These are phyloP conservation scores for Zea luxurians DNA, from an alignment of 176 grass and related monocot genomes.

Conservation along the genomic window DNA sequence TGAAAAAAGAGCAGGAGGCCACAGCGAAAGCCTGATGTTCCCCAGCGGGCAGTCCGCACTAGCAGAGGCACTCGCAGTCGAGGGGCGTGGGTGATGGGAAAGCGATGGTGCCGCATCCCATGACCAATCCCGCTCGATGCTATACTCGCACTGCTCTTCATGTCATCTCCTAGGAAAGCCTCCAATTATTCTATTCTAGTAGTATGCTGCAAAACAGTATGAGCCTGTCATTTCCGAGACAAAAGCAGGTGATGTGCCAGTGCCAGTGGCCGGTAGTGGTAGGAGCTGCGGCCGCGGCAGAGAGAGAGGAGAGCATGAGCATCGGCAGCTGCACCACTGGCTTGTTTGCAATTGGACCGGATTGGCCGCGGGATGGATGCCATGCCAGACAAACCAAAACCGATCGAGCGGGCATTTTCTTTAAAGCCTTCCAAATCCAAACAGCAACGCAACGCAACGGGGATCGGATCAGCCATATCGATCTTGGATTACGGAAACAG, in stretches of 20 bases:
- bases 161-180: constrained; percentile 87
- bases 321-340: neutral
- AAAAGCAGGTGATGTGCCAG: constrained; percentile 57
- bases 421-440: constrained; percentile 38
- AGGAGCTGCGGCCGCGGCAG: constrained; percentile 9
- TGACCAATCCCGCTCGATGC: constrained; percentile 41
- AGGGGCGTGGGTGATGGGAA: constrained; percentile 39
- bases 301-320: neutral
- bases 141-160: constrained; percentile 24
- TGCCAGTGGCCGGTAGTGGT: constrained; percentile 18
- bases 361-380: constrained; percentile 16
- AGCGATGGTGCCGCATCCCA: constrained; percentile 25
- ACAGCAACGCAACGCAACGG: neutral
- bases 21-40: neutral
- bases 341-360: neutral
- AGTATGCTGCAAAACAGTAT: constrained; percentile 49
- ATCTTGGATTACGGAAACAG: constrained; percentile 36
- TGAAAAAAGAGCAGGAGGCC: constrained; percentile 17
- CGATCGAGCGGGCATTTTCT: constrained; percentile 17
- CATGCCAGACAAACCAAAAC: constrained; percentile 17
- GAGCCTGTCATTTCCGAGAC: constrained; percentile 81
- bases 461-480: constrained; percentile 41
- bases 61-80: neutral
- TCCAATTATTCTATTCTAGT: constrained; percentile 53
- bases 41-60: constrained; percentile 2